Evolutionary conservation across 441 rosid genomes (phyloP).

Genomic region (Brassica balearica): DNA sequence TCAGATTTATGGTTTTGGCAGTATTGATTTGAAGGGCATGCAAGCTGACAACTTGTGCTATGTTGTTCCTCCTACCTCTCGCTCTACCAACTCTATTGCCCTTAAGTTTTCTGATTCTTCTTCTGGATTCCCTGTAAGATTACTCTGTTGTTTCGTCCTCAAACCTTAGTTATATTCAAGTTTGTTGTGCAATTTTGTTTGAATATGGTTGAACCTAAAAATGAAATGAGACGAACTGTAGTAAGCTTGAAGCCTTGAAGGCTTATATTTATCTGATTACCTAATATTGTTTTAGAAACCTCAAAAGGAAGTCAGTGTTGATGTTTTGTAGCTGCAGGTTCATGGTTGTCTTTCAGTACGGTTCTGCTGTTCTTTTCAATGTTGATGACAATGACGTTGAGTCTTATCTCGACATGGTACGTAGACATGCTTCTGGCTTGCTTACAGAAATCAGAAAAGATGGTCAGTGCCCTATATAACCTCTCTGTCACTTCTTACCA

Average conservation of each 20-base stretch:
- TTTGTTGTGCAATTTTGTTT: no score
- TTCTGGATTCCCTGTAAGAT: constrained; percentile 74
- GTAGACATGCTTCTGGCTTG: constrained; percentile 79
- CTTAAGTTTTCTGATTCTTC: constrained; percentile 72
- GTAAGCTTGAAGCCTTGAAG: no score
- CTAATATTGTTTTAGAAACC: no score
- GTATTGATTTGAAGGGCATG: constrained; percentile 93
- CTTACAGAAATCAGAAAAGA: constrained; percentile 83
- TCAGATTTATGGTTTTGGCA: constrained; percentile 92
- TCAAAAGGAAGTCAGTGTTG: background rate
- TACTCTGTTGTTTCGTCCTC: constrained; percentile 9
- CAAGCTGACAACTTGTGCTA: constrained; percentile 86
- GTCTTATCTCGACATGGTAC: constrained; percentile 65
- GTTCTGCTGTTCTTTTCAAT: constrained; percentile 90
- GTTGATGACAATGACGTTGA: constrained; percentile 77
- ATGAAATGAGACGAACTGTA: no score
- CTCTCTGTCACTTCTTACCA: background rate
- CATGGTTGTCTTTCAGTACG: constrained; percentile 79
- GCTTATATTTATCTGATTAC: no score
- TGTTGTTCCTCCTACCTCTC: constrained; percentile 85
- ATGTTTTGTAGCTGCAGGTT: constrained; percentile 12
- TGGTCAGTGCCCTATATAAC: constrained; percentile 52
- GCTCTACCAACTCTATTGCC: constrained; percentile 86
- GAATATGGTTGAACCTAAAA: no score
- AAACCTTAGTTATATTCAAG: no score